Base-by-base conservation (phyloP, 2,329 filamentous ascomycete genomes). In the Fusarium verticillioides region DNA sequence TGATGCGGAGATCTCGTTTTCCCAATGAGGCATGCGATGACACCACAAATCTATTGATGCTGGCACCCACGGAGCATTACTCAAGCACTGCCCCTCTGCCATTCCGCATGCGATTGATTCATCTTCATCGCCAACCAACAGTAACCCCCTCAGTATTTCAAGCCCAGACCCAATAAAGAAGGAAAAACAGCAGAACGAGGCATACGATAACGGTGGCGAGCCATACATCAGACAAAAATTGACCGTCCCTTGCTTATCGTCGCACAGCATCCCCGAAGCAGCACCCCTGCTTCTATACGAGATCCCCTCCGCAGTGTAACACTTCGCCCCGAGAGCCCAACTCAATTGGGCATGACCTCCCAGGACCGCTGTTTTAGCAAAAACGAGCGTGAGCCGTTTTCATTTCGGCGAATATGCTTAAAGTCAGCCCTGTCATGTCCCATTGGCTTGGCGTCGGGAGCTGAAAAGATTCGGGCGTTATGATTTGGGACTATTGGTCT, bases 371-470 rank as follows among this genome's bases (percentile, higher is more conserved):
- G 34, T 28, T 28, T 40, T 5, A 8, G 7, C 10, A 36, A 34
- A 34, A 23, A 21, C 3, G 18, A 53, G 19, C 34, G 12, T 53
- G 34, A 28, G 34, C 50, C 34, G 34, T 54, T 54, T 54, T 54
- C 50, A 54, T 40, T 26, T 54, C 34, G 23, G 50, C 13, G 23
- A 40, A 54, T 40, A 54, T 54, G 34, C 15, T 54, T 9, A 57
- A 46, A 34, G 2, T 7, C 18, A 7, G 36, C n/a, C 39, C n/a
- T 23, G n/a, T 2, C 0, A 15, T 18, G 26, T 34, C 23, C 50
- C 12, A 59, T 59, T 59, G 56, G 56, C 26, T 50, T 59, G 32
- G 56, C 32, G 42, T 30, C 11, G 23, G 26, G 42, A 59, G 56
- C 56, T 59, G 56, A 59, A 59, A 59, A 59, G 23, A 26, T 28